Percentiles rank a stretch among this genome's conserved stretches.
These are phyloP conservation scores for Salvia rosmarinus DNA, from an alignment of 257 asterid genomes.

Conservation along the genomic window DNA sequence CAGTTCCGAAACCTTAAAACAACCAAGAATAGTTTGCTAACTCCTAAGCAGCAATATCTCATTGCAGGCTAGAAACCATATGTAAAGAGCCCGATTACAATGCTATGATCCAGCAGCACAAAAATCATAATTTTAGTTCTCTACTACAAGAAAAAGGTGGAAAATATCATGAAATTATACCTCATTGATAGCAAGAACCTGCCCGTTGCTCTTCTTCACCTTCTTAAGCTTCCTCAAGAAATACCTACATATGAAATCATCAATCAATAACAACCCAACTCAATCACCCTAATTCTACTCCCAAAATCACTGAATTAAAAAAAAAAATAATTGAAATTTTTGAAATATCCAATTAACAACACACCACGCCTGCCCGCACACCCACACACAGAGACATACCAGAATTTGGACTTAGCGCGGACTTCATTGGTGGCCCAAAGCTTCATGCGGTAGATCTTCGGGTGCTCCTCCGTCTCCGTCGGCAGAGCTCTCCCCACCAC, in stretches of 20 bases:
- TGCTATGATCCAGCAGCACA: not conserved
- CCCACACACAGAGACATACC: constrained; percentile 44
- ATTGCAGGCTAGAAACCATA: not conserved
- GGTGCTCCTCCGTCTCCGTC: constrained; percentile 77
- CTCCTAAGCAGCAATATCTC: not conserved
- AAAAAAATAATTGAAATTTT: too few relatives aligned
- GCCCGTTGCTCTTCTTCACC: constrained; percentile 89
- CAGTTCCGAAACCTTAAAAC: not conserved
- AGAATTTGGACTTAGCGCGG: constrained; percentile 89
- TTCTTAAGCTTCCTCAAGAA: constrained; percentile 89
- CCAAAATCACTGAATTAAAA: not conserved
- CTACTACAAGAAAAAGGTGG: not conserved
- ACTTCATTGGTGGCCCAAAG: constrained; percentile 96
- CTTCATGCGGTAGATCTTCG: constrained; percentile 92
- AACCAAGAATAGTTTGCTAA: not conserved
- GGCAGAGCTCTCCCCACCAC: constrained; percentile 95
- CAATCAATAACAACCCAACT: not conserved
- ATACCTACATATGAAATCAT: constrained; percentile 54
- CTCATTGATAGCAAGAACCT: constrained; percentile 90
- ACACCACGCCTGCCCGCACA: not conserved
- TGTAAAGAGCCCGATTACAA: not conserved
- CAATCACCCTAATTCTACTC: not conserved
- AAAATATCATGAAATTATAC: constrained; percentile 29
- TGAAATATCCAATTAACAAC: not conserved
- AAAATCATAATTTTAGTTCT: not conserved